phyloP scores from a whole-genome alignment of 495 filamentous ascomycete species.

The Penicillium ucsense region DNA sequence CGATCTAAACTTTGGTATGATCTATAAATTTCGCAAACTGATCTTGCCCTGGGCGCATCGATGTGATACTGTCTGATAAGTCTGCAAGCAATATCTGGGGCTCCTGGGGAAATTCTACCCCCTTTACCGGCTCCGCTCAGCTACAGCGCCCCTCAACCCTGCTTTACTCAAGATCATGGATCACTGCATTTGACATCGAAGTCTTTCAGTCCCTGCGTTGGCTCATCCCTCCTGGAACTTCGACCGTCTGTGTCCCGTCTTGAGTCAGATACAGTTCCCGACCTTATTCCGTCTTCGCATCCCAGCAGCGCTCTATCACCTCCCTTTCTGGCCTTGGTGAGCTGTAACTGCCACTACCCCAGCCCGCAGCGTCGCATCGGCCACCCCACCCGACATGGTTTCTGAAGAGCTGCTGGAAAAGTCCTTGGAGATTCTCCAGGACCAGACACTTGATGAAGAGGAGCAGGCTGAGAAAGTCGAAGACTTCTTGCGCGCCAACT shows the following conservation, averaged over 20 bases:
- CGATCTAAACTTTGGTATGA: not conserved
- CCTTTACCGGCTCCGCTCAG: conserved; percentile 5
- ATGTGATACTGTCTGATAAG: conserved; percentile 20
- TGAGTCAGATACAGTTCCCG: not conserved
- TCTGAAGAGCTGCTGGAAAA: conserved; percentile 86
- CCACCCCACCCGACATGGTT: conserved; percentile 49
- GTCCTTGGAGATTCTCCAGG: conserved; percentile 80
- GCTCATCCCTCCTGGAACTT: not conserved
- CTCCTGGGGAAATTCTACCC: not conserved
- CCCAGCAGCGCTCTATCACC: not conserved
- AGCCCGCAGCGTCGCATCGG: no score
- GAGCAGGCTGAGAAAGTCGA: conserved; percentile 91
- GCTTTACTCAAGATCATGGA: conserved; percentile 8
- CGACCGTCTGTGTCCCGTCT: not conserved
- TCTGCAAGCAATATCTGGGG: conserved; percentile 9
- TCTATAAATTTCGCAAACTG: not conserved
- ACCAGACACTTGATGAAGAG: conserved; percentile 77
- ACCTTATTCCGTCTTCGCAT: not conserved
- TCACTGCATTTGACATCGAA: conserved; percentile 6
- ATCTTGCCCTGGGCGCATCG: conserved; percentile 12
- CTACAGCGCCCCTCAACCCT: not conserved
- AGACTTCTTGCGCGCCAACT: conserved; percentile 72
- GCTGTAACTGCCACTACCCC: not conserved
- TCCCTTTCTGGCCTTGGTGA: not conserved
- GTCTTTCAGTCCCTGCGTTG: not conserved